These are phyloP conservation scores for Nitzschia putrida DNA, from an alignment of 108 stramenopile species.

Conservation along the genomic window DNA sequence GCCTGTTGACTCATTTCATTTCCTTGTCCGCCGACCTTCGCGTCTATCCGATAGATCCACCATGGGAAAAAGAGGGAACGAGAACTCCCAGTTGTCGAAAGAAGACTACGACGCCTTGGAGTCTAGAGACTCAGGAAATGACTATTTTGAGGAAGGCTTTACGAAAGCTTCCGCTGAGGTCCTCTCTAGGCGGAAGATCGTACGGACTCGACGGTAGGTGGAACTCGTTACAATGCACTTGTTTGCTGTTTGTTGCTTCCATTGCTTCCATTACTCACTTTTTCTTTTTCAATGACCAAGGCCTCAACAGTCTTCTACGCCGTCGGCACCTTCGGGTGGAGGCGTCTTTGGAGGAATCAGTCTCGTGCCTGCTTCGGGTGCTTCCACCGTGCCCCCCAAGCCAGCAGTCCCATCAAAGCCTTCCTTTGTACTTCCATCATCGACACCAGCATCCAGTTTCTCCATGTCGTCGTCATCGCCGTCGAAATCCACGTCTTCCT, in stretches of 20 bases:
- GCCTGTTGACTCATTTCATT: too few relatives aligned
- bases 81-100: conserved; percentile 18
- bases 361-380: not conserved
- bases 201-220: conserved; percentile 8
- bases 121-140: not conserved
- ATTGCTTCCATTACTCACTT: not conserved
- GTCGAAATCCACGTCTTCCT: too few relatives aligned
- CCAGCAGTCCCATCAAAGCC: not conserved
- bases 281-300: not conserved
- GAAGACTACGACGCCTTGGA: conserved; percentile 23
- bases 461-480: too few relatives aligned
- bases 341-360: not conserved
- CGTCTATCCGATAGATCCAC: not conserved
- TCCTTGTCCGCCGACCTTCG: too few relatives aligned
- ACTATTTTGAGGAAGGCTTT: not conserved
- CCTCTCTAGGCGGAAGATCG: conserved; percentile 4
- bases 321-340: not conserved
- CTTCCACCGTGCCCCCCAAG: not conserved
- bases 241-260: not conserved
- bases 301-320: not conserved
- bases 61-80: conserved; percentile 27
- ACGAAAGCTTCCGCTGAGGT: conserved; percentile 10
- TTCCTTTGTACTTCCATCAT: not conserved
- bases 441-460: too few relatives aligned
- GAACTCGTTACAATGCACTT: not conserved